Evolutionary conservation across 371 early-diverging fungal species (phyloP).

Genomic region (Syncephalastrum contaminatum): DNA sequence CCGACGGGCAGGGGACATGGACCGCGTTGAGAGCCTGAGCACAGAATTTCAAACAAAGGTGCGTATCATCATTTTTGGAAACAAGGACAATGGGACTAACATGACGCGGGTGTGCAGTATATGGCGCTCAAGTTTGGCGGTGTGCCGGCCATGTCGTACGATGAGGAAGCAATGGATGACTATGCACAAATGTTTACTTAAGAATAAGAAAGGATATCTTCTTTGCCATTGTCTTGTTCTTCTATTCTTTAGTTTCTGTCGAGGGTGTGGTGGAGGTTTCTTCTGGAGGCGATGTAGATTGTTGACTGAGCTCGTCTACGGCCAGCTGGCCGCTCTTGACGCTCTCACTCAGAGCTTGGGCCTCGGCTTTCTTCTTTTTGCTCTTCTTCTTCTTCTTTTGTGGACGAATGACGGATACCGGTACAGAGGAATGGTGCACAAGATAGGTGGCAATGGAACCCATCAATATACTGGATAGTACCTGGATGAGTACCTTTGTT

Average conservation of each 20-base stretch:
- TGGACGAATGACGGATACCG: constrained; percentile 54
- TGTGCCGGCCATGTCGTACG: constrained; percentile 25
- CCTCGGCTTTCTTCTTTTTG: constrained; percentile 14
- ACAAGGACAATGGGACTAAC: background rate
- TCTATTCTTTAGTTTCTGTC: background rate
- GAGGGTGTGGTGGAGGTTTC: background rate
- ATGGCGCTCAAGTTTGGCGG: constrained; percentile 35
- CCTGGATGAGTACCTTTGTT: constrained; percentile 6
- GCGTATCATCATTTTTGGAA: constrained; percentile 2
- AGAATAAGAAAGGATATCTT: constrained; percentile 7
- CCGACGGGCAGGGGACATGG: constrained; percentile 42
- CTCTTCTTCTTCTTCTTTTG: constrained; percentile 42
- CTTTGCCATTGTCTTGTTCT: background rate
- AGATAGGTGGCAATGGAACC: constrained; percentile 54
- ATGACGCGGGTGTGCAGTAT: constrained; percentile 25
- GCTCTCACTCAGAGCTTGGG: constrained; percentile 29
- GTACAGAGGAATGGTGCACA: constrained; percentile 54
- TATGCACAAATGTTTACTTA: constrained; percentile 23
- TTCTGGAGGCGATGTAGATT: constrained; percentile 3
- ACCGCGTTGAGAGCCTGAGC: constrained; percentile 45
- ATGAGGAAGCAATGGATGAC: constrained; percentile 43
- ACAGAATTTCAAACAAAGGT: constrained; percentile 57
- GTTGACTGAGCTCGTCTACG: constrained; percentile 32
- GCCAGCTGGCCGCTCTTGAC: constrained; percentile 28
- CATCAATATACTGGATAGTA: constrained; percentile 19